Conservation (phyloP, 1,284 basidiomycete species). For the Ceratobasidium sp. region DNA sequence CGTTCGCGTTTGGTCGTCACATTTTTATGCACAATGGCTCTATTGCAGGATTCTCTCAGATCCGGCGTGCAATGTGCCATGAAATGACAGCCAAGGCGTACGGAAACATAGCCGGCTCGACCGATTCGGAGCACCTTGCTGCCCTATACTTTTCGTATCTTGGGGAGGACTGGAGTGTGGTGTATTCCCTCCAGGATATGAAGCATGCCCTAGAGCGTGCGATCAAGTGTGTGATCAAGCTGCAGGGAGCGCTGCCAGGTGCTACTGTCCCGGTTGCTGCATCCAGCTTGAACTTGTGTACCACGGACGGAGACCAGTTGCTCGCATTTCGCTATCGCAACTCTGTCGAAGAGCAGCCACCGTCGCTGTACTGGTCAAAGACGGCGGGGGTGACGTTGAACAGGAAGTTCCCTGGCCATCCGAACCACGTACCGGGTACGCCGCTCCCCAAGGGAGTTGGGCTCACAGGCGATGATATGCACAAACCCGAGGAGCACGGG, state of each 20-base stretch:
- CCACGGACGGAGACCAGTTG: constrained; percentile 54
- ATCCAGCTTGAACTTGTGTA: constrained; percentile 52
- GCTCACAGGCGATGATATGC: constrained; percentile 43
- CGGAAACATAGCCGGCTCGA: constrained; percentile 54
- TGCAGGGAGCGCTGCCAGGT: constrained; percentile 49
- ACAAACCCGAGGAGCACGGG: constrained; percentile 51
- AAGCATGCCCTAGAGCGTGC: constrained; percentile 52
- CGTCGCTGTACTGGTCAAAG: constrained; percentile 56
- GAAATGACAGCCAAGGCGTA: constrained; percentile 51
- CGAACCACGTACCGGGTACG: constrained; percentile 48
- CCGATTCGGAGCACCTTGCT: constrained; percentile 57
- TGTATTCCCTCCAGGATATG: constrained; percentile 53
- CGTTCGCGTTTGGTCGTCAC: constrained; percentile 56
- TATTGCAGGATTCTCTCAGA: constrained; percentile 54
- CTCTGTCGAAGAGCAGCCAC: constrained; percentile 54
- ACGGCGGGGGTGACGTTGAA: constrained; percentile 55
- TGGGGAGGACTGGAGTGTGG: constrained; percentile 51
- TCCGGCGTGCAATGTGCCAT: constrained; percentile 48
- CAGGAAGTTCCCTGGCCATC: constrained; percentile 56
- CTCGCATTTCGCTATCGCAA: constrained; percentile 55
- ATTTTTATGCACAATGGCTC: constrained; percentile 58
- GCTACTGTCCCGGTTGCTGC: constrained; percentile 40
- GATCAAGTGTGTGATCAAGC: constrained; percentile 49
- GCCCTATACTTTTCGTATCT: constrained; percentile 56
- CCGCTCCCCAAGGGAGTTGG: constrained; percentile 1